Percentiles rank a stretch among this genome's conserved stretches.
Evolutionary conservation across 371 early-diverging fungal genomes (phyloP).

Genomic region (Apophysomyces variabilis): DNA sequence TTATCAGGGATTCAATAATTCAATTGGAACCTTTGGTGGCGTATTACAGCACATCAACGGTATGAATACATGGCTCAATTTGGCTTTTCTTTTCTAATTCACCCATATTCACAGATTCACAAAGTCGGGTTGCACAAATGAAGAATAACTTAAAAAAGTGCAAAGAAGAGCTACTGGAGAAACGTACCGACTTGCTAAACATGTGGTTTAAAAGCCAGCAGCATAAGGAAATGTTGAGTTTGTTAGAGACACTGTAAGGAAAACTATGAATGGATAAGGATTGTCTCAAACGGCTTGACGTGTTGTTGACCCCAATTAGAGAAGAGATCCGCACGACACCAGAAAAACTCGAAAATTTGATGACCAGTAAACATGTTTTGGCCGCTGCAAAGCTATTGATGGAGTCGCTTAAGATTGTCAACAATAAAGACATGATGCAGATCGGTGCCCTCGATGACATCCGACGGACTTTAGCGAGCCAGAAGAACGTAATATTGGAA

Average conservation of each 20-base stretch:
- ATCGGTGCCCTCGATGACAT: conserved; percentile 88
- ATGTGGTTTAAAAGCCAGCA: conserved; percentile 82
- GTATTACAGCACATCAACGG: conserved; percentile 87
- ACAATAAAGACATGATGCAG: conserved; percentile 74
- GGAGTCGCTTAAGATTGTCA: conserved; percentile 68
- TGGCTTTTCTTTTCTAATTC: conserved; percentile 21
- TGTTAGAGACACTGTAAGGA: conserved; percentile 75
- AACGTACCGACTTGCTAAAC: conserved; percentile 76
- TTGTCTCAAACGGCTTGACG: too few relatives aligned
- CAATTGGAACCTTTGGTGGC: conserved; percentile 91
- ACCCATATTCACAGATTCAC: conserved; percentile 53
- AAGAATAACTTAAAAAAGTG: conserved; percentile 68
- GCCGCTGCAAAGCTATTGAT: conserved; percentile 77
- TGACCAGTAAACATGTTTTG: conserved; percentile 81
- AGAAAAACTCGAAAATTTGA: conserved; percentile 74
- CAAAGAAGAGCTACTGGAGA: conserved; percentile 71
- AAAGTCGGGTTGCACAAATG: conserved; percentile 70
- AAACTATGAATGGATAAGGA: neutral
- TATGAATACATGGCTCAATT: conserved; percentile 21
- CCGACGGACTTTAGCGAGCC: conserved; percentile 69
- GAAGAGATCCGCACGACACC: conserved; percentile 84
- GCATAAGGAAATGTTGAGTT: conserved; percentile 82
- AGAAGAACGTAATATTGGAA: conserved; percentile 59
- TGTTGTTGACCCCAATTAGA: conserved; percentile 36
- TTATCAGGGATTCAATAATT: conserved; percentile 89